These are phyloP conservation scores for Vaccinium vitisidaea DNA, from an alignment of 148 eudicot species.

Conservation along the genomic window DNA sequence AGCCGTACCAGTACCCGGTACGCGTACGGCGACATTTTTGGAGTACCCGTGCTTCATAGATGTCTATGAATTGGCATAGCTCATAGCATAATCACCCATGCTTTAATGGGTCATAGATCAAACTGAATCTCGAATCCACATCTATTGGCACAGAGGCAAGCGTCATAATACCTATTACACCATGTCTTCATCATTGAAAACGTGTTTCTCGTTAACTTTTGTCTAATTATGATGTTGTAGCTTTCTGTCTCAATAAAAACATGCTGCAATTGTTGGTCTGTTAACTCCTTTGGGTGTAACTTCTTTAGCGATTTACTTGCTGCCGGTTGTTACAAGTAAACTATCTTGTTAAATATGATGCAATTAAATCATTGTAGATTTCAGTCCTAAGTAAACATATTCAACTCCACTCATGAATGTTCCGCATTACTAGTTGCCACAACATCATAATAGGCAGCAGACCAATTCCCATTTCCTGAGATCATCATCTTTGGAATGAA, in stretches of 20 bases:
- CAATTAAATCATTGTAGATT: neutral
- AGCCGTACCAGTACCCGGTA: too few relatives aligned
- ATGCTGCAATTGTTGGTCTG: neutral
- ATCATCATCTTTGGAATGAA: neutral
- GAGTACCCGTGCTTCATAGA: too few relatives aligned
- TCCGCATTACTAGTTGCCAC: neutral
- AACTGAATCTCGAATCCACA: too few relatives aligned
- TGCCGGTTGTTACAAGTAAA: neutral
- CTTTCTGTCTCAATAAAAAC: too few relatives aligned
- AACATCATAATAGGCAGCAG: neutral
- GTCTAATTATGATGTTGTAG: too few relatives aligned
- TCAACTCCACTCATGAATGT: neutral
- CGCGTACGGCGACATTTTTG: too few relatives aligned
- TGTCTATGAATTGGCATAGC: neutral
- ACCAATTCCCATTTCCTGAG: neutral
- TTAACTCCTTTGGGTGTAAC: neutral
- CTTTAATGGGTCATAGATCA: too few relatives aligned
- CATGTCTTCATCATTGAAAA: too few relatives aligned
- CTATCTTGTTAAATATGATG: neutral
- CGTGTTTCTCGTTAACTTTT: too few relatives aligned
- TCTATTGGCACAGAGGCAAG: too few relatives aligned
- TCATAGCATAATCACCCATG: neutral
- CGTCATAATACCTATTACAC: too few relatives aligned
- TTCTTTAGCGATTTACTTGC: neutral
- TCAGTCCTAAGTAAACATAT: neutral